Evolutionary conservation across 345 rosid genomes (phyloP).

Genomic region (Eutrema yunnanense): DNA sequence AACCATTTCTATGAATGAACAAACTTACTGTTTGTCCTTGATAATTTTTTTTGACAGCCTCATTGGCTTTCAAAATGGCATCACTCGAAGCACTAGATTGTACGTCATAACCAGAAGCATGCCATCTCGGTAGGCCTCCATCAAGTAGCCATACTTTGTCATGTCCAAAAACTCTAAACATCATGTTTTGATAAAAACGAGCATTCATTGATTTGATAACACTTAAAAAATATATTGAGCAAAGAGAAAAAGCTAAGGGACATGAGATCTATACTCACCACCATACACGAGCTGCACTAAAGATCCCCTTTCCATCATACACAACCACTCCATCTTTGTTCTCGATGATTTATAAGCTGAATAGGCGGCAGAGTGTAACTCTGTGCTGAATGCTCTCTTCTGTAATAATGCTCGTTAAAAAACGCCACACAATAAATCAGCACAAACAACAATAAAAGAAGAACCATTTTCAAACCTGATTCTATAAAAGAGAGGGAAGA

Average conservation of each 20-base stretch:
- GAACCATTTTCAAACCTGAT: too few species aligned
- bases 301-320: slow-evolving; percentile 96
- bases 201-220: neutral
- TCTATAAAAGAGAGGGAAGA: too few species aligned
- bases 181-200: slow-evolving; percentile 45
- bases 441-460: neutral
- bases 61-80: slow-evolving; percentile 87
- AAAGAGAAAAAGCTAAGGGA: neutral
- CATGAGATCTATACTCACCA: slow-evolving; percentile 53
- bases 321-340: slow-evolving; percentile 89
- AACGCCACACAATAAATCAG: neutral
- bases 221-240: neutral
- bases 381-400: slow-evolving; percentile 38
- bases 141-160: slow-evolving; percentile 87
- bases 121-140: slow-evolving; percentile 98
- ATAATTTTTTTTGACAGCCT: slow-evolving; percentile 89
- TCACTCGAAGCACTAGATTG: slow-evolving; percentile 97
- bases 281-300: slow-evolving; percentile 99
- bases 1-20: neutral
- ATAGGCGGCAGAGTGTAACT: slow-evolving; percentile 14
- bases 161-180: slow-evolving; percentile 96
- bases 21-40: slow-evolving; percentile 73
- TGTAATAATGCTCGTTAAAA: slow-evolving; percentile 19
- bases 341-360: slow-evolving; percentile 36
- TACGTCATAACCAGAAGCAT: slow-evolving; percentile 94